Evolutionary conservation across 2,329 filamentous ascomycete species (phyloP).

Genomic region (Aspergillus piperis): DNA sequence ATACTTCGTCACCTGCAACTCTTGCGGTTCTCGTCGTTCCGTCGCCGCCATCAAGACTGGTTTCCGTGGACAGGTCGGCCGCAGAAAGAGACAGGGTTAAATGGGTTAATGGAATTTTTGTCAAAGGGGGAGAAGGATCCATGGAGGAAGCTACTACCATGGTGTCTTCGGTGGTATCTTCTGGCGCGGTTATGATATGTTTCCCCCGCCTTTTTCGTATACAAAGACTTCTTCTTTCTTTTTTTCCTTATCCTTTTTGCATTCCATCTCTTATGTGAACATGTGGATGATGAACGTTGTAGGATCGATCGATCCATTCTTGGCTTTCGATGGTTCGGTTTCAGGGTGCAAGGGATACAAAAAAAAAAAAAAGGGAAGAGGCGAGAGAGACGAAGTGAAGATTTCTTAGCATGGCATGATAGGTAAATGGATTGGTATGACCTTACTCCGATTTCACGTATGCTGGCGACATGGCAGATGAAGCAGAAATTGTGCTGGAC

Average conservation of each 20-base stretch:
- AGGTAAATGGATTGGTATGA: constrained; percentile 32
- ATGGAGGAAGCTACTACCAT: constrained; percentile 6
- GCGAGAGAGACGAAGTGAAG: constrained; percentile 20
- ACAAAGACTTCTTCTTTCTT: constrained; percentile 20
- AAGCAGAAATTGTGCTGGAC: background rate
- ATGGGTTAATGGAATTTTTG: constrained; percentile 8
- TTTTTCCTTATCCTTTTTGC: constrained; percentile 4
- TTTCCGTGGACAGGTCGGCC: constrained; percentile 99
- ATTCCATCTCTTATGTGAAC: constrained; percentile 2
- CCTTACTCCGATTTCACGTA: constrained; percentile 1
- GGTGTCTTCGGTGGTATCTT: background rate
- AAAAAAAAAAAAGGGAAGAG: constrained; percentile 4
- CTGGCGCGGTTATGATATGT: constrained; percentile 13
- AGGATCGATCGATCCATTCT: background rate
- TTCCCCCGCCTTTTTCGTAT: constrained; percentile 13
- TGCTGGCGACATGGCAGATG: background rate
- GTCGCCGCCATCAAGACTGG: constrained; percentile 99
- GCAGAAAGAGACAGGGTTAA: constrained; percentile 93
- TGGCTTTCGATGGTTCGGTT: constrained; percentile 1
- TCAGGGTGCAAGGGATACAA: background rate
- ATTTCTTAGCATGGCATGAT: constrained; percentile 30
- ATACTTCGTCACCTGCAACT: constrained; percentile 98
- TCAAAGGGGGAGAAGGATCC: background rate
- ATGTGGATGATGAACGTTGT: constrained; percentile 19
- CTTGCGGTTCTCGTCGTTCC: constrained; percentile 76